Base-by-base conservation (phyloP, 176 grass and related monocot genomes). In the Paspalum notatum region DNA sequence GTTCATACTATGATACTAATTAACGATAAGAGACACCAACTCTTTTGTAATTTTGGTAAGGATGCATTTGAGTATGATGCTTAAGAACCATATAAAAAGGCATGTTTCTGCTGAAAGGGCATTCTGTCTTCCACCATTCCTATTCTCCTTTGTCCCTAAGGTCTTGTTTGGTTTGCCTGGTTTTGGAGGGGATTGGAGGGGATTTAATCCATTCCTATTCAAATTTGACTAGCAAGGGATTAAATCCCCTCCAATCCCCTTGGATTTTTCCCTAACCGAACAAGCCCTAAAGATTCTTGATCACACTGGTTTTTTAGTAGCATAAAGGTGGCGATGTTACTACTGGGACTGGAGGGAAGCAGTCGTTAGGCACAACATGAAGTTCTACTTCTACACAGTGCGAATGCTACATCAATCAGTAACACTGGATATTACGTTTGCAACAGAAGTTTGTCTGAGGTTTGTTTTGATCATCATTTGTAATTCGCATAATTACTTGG, bases 281-380 rank as follows among this genome's bases (percentile, higher is more conserved):
- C n/a, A n/a, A n/a, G n/a, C n/a, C n/a, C n/a, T 71, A 55, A 66
- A 78, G 38, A 50, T 9, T 15, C 11, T 47, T 26, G 56, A 71
- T 22, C 53, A 49, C 71, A 50, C 5, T 14, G 43, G 9, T 63
- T 11, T 48, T 51, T 20, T 48, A 63, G 1, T 27, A 50, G 8
- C 45, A 78, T 38, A 27, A 49, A 63, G 9, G 0, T 20, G 12
- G 15, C 3, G 14, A 62, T 49, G 42, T 32, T 20, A 1, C 9
- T 7, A 17, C 21, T 27, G 15, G 9, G 13, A 18, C 1, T 16
- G 48, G 9, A 38, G 48, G 21, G 7, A 18, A 52, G 32, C 32
- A 32, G 32, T n/a, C n/a, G n/a, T n/a, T n/a, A n/a, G n/a, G n/a
- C n/a, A n/a, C n/a, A n/a, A n/a, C n/a, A n/a, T n/a, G n/a, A n/a